A percentile compares a stretch with the other conserved stretches of the same genome.
These are phyloP conservation scores for Sporormia fimetaria DNA, from an alignment of 495 filamentous ascomycete genomes.

Conservation along the genomic window DNA sequence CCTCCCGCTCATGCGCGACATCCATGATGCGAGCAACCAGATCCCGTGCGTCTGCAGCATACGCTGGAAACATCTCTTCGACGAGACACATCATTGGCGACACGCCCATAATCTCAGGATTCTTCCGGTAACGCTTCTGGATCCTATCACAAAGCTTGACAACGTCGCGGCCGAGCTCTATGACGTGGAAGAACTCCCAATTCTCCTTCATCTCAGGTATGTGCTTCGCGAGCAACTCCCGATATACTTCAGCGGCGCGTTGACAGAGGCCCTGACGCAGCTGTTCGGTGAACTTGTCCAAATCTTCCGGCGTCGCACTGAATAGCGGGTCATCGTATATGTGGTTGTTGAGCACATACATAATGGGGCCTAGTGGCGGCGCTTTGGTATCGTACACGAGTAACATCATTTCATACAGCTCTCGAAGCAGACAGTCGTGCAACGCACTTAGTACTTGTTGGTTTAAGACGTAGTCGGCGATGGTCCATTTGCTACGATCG, in stretches of 20 bases:
- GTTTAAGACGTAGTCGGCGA: conserved; percentile 64
- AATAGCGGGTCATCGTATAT: conserved; percentile 71
- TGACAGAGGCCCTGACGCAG: conserved; percentile 60
- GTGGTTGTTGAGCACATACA: conserved; percentile 75
- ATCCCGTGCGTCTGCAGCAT: conserved; percentile 75
- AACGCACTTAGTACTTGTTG: conserved; percentile 62
- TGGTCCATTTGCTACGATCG: conserved; percentile 62
- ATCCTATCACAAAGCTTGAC: conserved; percentile 73
- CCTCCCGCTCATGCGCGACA: conserved; percentile 49
- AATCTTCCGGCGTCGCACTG: conserved; percentile 53
- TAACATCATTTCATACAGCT: conserved; percentile 75
- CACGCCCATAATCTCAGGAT: conserved; percentile 81
- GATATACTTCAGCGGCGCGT: conserved; percentile 63
- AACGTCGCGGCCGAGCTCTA: conserved; percentile 75
- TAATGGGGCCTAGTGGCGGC: conserved; percentile 61
- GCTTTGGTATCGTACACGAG: conserved; percentile 82
- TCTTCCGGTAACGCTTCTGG: conserved; percentile 81
- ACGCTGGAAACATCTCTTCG: conserved; percentile 73
- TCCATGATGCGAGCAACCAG: conserved; percentile 71
- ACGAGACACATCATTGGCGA: conserved; percentile 73
- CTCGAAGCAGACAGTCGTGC: conserved; percentile 73
- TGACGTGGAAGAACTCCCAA: conserved; percentile 79
- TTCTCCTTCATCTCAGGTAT: conserved; percentile 63
- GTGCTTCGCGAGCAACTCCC: conserved; percentile 55
- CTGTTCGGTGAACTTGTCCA: conserved; percentile 54